Base-by-base conservation (phyloP, 2,329 filamentous ascomycete species). In the Nectriaceae sp. region DNA sequence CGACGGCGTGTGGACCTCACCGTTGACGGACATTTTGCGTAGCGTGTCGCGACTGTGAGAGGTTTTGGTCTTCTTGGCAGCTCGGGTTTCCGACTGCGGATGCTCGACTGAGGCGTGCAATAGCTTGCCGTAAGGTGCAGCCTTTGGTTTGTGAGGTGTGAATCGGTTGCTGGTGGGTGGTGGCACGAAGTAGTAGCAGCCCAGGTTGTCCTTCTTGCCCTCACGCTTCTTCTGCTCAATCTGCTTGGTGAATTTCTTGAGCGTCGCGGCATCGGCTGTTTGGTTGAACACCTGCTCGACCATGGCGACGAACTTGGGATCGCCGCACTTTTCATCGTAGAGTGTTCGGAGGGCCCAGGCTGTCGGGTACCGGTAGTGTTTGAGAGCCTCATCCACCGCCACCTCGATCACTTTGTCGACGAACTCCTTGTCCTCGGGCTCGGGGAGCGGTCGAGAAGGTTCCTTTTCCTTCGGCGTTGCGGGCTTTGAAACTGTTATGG, bases 331-430 rank as follows among this genome's bases (percentile, higher is more conserved):
- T 60, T 85, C 80, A 55, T 85, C 80, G 64, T 83, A 85, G 50
- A 85, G 71, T 13, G 74, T 77, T 44, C 81, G 75, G 50, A 86
- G 70, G 36, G 83, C 82, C 71, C 77, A 85, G 2, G 83, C 83
- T 8, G 82, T 85, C 45, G 81, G 79, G 62, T 82, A 85, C 49
- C 80, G 78, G 52, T 74, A 73, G 60, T 79, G 75, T 50, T 73
- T 69, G 41, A 86, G 65, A 4, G 82, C 82, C 59, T 83, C 75
- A 10, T 82, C 75, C 22, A 85, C 79, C n/a, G 81, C 80, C 24
- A 67, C 61, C 62, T 83, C 78, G 33, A 86, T 72, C 21, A 83
- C 76, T 59, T 70, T 76, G 57, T 78, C 79, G 21, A 74, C 71
- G 26, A 74, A 63, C 33, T 76, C 75, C 52, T 71, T 75, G 53